Base-by-base conservation (phyloP, 2,329 filamentous ascomycete genomes). In the Fonsecaea multimorphosa region DNA sequence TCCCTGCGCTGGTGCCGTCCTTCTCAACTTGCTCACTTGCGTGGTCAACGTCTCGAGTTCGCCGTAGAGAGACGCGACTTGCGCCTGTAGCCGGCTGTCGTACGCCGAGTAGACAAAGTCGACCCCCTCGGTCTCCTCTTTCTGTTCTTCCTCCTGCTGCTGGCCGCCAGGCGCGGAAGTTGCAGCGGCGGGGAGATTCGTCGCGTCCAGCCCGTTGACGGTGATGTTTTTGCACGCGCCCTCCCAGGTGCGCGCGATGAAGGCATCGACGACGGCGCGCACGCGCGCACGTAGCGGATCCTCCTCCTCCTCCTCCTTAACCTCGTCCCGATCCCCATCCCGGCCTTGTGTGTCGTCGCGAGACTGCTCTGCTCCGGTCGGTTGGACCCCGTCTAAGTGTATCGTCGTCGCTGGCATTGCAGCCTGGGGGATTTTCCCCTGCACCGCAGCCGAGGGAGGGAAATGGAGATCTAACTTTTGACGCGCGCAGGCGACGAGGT, bases 391-490 rank as follows among this genome's bases (percentile, higher is more conserved):
- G 76, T 72, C 79, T 76, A 80, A 79, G 75, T 22, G 78, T 77
- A 74, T 82, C 75, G n/a, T 75, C 72, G 19, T 73, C 70, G 68
- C 72, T n/a, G n/a, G n/a, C n/a, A n/a, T n/a, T n/a, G n/a, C n/a
- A n/a, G n/a, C n/a, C n/a, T n/a, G n/a, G n/a, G n/a, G n/a, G n/a
- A n/a, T n/a, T n/a, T n/a, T n/a, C n/a, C n/a, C n/a, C n/a, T n/a
- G n/a, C n/a, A 66, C 75, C 70, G 69, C 64, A 27, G 80, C 79
- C 16, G 79, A 79, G 27, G 77, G 81, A 61, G 81, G 81, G 14
- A 83, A 77, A 66, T 82, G 78, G 27, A 82, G 75, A 69, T 83
- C 81, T 63, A 83, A 75, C 73, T 83, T 83, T 70, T 79, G 76
- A 63, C 77, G 80, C 24, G 81, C 81, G 64, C 79, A 74, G 3